phyloP scores from a whole-genome alignment of 768 basidiomycete genomes.

The Leccinum incarnatum region DNA sequence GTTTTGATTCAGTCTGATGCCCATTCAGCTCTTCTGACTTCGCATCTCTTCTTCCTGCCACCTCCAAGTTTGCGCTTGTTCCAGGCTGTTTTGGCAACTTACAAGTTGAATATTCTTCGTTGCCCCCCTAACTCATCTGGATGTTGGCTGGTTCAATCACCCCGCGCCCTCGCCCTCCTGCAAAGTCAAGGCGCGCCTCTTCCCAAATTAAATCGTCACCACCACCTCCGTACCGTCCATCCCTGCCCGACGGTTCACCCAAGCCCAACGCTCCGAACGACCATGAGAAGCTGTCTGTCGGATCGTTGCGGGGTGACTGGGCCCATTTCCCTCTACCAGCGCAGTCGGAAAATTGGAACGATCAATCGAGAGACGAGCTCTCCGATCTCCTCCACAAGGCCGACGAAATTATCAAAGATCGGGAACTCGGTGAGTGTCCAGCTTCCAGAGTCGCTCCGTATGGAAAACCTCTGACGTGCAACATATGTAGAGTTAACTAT shows the following conservation, averaged over 20 bases:
- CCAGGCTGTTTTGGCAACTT: not conserved
- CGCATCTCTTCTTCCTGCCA: constrained; percentile 7
- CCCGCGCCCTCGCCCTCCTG: constrained; percentile 69
- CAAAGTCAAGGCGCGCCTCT: constrained; percentile 54
- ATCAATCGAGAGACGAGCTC: constrained; percentile 72
- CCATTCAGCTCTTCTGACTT: constrained; percentile 8
- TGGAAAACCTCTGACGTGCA: constrained; percentile 24
- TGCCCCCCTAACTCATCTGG: constrained; percentile 31
- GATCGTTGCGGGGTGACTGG: constrained; percentile 15
- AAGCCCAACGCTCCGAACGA: constrained; percentile 17
- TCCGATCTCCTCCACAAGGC: constrained; percentile 68
- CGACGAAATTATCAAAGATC: constrained; percentile 69
- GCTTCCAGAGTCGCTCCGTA: not conserved
- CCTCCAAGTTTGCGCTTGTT: not conserved
- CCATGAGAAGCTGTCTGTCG: constrained; percentile 36
- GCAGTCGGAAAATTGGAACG: constrained; percentile 49
- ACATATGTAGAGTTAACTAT: constrained; percentile 51
- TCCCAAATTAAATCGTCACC: constrained; percentile 39
- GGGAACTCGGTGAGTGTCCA: constrained; percentile 64
- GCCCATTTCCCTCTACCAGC: constrained; percentile 25
- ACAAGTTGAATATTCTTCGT: constrained; percentile 8
- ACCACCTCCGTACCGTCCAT: constrained; percentile 58
- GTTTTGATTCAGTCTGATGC: constrained; percentile 23
- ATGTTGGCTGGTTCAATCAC: constrained; percentile 42
- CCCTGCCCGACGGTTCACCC: constrained; percentile 29